Evolutionary conservation across 2,329 filamentous ascomycete species (phyloP), one percentile per base, ranked within the genome.

Genomic region (Neodidymelliopsis sp.): DNA sequence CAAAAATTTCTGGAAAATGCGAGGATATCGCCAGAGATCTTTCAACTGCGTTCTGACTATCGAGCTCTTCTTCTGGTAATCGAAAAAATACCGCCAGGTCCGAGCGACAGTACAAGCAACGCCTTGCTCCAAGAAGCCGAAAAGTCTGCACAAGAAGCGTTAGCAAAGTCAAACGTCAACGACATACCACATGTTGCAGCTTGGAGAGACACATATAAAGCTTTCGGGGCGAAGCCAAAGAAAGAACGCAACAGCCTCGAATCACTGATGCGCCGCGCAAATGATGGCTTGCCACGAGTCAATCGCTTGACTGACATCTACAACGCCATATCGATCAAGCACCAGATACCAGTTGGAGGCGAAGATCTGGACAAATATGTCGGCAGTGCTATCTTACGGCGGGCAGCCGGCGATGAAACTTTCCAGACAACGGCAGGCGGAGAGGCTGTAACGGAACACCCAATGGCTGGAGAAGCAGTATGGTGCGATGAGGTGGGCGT

Each of bases 221-320:
- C 62, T 9, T 75, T 75, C 38, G 72, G 72, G 12, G 67, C 72
- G 11, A 75, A 74, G 43, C 72, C 71, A 1, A 65, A 72, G 23
- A 73, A 73, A 39, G 65, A 59, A 2, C 64, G 66, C 22, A 73
- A 71, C 51, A 75, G 71, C 19, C 60, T 75, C 1, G 71, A 75
- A 53, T 66, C 74, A 0, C 38, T 72, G 6, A 68, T 69, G 3
- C 67, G 72, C 2, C 66, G 72, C 9, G 61, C 62, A 10, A 64
- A 68, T 6, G 46, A 29, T 11, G 72, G 71, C 0, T 35, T 75
- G 5, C 72, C 72, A 1, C 60, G 72, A 0, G 64, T 75, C 9
- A 75, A 75, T 39, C 62, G 71, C 2, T 42, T 75, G 38, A 75
- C 72, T 0, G 72, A 75, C 35, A 72, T 74, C 8, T 75, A 74